Conservation (phyloP, 768 basidiomycete genomes). For the Peribolospora kevripleyi region DNA sequence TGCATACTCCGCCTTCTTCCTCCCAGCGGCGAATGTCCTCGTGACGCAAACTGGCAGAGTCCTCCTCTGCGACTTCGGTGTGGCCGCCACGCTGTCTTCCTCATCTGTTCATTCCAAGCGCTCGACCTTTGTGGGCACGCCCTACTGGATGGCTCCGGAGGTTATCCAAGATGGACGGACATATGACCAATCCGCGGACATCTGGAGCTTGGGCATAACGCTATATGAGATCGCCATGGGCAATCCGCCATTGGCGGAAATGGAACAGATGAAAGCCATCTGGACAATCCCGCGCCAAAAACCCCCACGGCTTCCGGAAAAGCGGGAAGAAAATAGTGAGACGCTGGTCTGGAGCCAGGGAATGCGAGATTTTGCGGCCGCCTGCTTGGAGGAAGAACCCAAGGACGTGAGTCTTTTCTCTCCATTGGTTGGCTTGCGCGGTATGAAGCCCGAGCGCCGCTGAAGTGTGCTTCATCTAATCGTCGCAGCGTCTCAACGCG, state of each 20-base stretch:
- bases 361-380: conserved; percentile 64
- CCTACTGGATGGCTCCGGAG: conserved; percentile 99
- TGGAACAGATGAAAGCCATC: conserved; percentile 57
- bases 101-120: conserved; percentile 51
- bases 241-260: conserved; percentile 66
- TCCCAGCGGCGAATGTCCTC: conserved; percentile 65
- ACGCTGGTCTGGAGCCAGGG: conserved; percentile 32
- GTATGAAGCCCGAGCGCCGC: neutral
- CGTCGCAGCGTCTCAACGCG: conserved; percentile 48
- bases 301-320: conserved; percentile 55
- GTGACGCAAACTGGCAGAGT: conserved; percentile 70
- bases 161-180: conserved; percentile 65
- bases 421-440: neutral
- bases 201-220: conserved; percentile 93
- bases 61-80: conserved; percentile 94
- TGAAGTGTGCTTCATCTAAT: neutral
- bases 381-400: conserved; percentile 59
- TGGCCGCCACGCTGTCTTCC: conserved; percentile 69
- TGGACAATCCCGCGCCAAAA: conserved; percentile 64
- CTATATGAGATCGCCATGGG: conserved; percentile 91
- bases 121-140: conserved; percentile 87
- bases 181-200: conserved; percentile 93
- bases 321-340: conserved; percentile 24
- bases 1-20: neutral
- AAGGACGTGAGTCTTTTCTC: conserved; percentile 32